Base-by-base conservation (phyloP, 257 asterid genomes). In the Ehretia macrophylla region DNA sequence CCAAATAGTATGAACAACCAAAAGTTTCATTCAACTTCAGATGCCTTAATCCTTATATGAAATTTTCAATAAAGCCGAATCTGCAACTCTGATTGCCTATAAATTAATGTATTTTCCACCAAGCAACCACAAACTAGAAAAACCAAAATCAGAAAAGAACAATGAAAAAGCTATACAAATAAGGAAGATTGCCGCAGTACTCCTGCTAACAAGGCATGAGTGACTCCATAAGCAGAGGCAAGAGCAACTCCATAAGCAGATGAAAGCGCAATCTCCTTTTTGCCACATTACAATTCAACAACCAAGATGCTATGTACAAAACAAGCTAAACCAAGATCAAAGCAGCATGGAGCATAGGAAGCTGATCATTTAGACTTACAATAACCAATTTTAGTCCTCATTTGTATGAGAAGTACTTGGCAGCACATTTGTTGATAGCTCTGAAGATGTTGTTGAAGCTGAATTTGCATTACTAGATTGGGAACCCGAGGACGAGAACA, bases 401-500 rank as follows among this genome's bases (percentile, higher is more conserved):
- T 74, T 74, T 53, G 57, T 59, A 57, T 60, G 76, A 5, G 78
- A 64, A 46, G 76, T 53, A 71, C 73, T 66, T 20, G 81, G 68
- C 47, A 35, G 65, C 32, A 72, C 77, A 66, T 64, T 72, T 55
- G 69, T 38, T 10, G 80, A 56, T 9, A 72, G 46, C 19, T 58
- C 71, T 1, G 72, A 63, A 9, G 74, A 27, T 10, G 58, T 16
- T 18, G 56, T 38, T n/a, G 71, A 54, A 9, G 80, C 59, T 27
- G 82, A 38, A 76, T 63, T 75, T 17, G 69, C 81, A 51, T 59
- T 58, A 48, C 70, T 47, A 27, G 83, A 72, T 42, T 65, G 81
- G n/a, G 83, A 55, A 63, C 66, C 44, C 0, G 83, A 61, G 17
- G 88, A 72, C 16, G 85, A 70, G 71, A 86, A 84, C 76, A 89